Base-by-base conservation (phyloP, 2,329 filamentous ascomycete genomes). In the Sclerotinia trifoliorum region DNA sequence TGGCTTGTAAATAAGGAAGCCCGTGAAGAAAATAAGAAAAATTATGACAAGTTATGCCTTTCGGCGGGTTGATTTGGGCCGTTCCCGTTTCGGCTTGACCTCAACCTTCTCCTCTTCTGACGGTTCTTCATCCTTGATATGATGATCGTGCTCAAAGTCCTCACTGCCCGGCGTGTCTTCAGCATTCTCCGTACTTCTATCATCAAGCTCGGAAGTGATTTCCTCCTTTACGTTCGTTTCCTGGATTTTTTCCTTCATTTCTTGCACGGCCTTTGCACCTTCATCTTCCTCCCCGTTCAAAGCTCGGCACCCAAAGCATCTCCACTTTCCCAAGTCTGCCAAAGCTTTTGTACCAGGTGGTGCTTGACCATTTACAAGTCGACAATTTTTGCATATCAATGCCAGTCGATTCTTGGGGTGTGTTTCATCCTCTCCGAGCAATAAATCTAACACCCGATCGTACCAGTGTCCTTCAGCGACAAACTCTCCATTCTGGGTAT, bases 361-460 rank as follows among this genome's bases (percentile, higher is more conserved):
- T 4, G 95, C 95, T 78, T 97, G 95, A 0, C 96, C 95, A 77
- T 99, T 99, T 60, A 99, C 94, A 1, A 97, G 85, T 42, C 92
- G 85, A 78, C 95, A 99, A 51, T 85, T 83, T 44, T 83, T 79
- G 80, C 95, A 99, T 67, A 99, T 92, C 71, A 99, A 83, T 10
- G 89, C 94, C 69, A 97, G 87, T 24, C 95, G 88, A 79, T 98
- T 98, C 81, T 93, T 96, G 2, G 94, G 87, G 17, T 91, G 88
- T 5, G 92, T 96, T 80, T 99, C 95, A 75, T 99, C 95, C 77
- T 99, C 95, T 62, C 95, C 95, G 0, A 99, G 85, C 35, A 99
- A 86, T 0, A 96, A 87, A 76, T 99, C 95, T 68, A 99, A 83
- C 65, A 99, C 88, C 67, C 94, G 88, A 78, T 99, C 95, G 79